These are phyloP conservation scores for Torulaspora globosa DNA, from an alignment of 1,139 yeast species.

Conservation along the genomic window DNA sequence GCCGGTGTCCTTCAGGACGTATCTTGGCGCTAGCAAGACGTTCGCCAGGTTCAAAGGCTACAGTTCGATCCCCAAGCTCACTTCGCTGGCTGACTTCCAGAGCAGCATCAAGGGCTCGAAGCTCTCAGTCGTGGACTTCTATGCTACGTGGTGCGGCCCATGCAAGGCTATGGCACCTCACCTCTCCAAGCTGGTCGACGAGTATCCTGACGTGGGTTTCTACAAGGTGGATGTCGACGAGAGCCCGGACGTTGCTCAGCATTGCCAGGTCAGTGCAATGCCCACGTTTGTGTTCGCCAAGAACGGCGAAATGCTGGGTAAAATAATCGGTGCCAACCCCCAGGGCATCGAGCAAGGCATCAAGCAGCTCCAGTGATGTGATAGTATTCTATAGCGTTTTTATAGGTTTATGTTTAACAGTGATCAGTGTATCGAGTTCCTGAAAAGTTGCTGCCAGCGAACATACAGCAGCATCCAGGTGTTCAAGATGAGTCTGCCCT, in stretches of 20 bases:
- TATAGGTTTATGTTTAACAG: neutral
- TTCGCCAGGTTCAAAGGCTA: constrained; percentile 9
- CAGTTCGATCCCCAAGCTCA: constrained; percentile 14
- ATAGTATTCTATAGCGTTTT: neutral
- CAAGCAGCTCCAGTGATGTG: constrained; percentile 23
- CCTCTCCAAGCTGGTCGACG: constrained; percentile 57
- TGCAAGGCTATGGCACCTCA: constrained; percentile 83
- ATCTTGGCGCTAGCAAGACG: neutral
- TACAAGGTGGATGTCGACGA: constrained; percentile 80
- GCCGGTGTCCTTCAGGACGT: constrained; percentile 10
- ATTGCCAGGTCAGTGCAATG: constrained; percentile 74
- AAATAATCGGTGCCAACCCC: constrained; percentile 78
- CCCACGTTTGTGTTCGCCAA: constrained; percentile 79
- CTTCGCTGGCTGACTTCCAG: constrained; percentile 42
- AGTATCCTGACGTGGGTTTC: constrained; percentile 53
- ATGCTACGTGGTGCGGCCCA: constrained; percentile 93
- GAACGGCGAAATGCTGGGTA: constrained; percentile 58
- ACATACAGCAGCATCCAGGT: neutral
- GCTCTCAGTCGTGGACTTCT: constrained; percentile 73
- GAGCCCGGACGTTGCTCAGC: constrained; percentile 59
- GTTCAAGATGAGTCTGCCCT: constrained; percentile 18
- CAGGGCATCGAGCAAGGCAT: constrained; percentile 41
- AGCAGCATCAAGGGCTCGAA: constrained; percentile 43
- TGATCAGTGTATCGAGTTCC: neutral
- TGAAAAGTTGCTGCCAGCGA: neutral